phyloP scores from a whole-genome alignment of 179 eudicot genomes.

The Vitellaria paradoxa region DNA sequence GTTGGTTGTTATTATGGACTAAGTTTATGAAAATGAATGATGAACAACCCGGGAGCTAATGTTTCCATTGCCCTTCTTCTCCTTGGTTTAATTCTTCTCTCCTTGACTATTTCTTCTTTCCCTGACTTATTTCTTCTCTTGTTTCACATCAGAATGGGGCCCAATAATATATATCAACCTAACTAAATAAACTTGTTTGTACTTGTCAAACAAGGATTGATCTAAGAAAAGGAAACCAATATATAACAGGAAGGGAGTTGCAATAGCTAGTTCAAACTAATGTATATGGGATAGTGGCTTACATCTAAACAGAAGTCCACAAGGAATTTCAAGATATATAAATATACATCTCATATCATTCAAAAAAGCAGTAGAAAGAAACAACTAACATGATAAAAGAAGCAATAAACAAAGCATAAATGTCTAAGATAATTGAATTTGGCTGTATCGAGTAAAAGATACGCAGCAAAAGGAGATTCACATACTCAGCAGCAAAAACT shows the following conservation, averaged over 20 bases:
- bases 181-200: neutral
- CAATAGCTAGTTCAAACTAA: neutral
- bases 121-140: too few species aligned
- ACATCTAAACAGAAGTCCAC: neutral
- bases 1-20: too few species aligned
- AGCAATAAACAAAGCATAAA: neutral
- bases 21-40: too few species aligned
- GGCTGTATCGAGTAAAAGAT: neutral
- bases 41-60: too few species aligned
- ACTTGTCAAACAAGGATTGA: neutral
- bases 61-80: too few species aligned
- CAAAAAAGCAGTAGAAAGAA: neutral
- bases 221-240: neutral
- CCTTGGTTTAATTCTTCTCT: too few species aligned
- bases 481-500: constrained; percentile 98
- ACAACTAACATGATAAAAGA: neutral
- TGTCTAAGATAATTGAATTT: neutral
- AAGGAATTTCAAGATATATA: neutral
- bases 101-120: too few species aligned
- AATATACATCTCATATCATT: neutral
- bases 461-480: constrained; percentile 22
- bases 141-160: too few species aligned
- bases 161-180: too few species aligned
- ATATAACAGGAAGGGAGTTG: too few species aligned
- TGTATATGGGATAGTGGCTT: neutral